Base-by-base conservation (phyloP, 169 alveolate species). In the Cryptosporidium ryanae region DNA sequence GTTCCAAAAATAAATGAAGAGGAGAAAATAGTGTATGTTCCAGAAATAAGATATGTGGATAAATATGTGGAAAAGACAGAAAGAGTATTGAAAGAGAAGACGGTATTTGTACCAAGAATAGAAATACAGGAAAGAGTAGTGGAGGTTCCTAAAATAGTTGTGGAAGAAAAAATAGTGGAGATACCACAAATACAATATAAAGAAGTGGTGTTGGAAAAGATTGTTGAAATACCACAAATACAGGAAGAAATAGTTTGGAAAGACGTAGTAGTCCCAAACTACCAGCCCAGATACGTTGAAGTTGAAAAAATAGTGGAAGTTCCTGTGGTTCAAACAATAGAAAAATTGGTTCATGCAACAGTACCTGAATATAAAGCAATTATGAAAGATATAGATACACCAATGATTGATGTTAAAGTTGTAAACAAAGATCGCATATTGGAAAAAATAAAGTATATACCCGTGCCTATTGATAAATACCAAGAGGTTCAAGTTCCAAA, bases 401-500 rank as follows among this genome's bases (percentile, higher is more conserved):
- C 87, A 23, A 59, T 76, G 52, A 25, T 61, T 13, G 71, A 61
- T 46, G 48, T 76, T 44, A 55, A 61, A 59, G 48, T 61, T n/a
- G 87, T 76, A 1, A 34, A 64, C 25, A 76, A 59, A 38, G 87
- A 76, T 38, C 59, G 68, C n/a, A 25, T 61, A 13, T 25, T 76
- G n/a, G 87, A 76, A 48, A 76, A 76, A 61, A 2, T 61, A 23
- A 76, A 55, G 34, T 55, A 76, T 76, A 63, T 76, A 5, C 87
- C 87, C 1, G 59, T 76, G 38, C 71, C 87, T 38, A 64, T 76
- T 15, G 87, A 76, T 61, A 76, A 61, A 61, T 76, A 76, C 34
- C 87, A 76, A 38, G 87, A 76, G 27, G 68, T 76, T n/a, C 87
- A 76, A 17, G 87, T 76, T 4, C 87, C 87, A 38, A 76, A 76